Evolutionary conservation across 441 rosid species (phyloP), one percentile per base, ranked within the genome.

Genomic region (Geranium incanum): DNA sequence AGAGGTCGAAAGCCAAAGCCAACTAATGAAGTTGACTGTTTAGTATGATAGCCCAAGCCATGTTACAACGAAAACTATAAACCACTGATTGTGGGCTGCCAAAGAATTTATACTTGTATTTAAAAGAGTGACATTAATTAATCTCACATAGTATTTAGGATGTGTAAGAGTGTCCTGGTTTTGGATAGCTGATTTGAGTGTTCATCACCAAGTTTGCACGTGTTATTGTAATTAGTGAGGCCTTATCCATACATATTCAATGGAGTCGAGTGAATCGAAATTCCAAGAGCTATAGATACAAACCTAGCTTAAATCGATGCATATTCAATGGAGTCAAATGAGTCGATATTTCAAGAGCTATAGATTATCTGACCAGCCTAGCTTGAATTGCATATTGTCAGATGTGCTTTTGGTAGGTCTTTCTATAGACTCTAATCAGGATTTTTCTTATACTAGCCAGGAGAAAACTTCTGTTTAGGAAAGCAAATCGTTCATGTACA

Each of bases 401-500:
- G 5, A 4, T 38, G 19, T 18, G 19, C 28, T 21, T 50, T 75
- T 67, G 18, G 15, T 60, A 38, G 57, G 16, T 75, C 66, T 9
- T 60, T 66, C 63, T 60, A 68, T 68, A 38, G 45, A 66, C 71
- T 43, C n/a, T 64, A 36, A 6, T 66, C 64, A 64, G 4, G 66
- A 55, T 52, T 64, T 79, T 76, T 48, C 8, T 33, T 12, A 12
- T 52, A 52, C 60, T 16, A 6, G 21, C 62, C 62, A 55, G 62
- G 18, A 55, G 62, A 55, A 18, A 55, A n/a, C n/a, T 55, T 55
- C 15, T 21, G 21, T 21, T 70, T 55, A 59, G 70, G 74, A 72
- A 57, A 72, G 65, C 68, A 19, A 41, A 64, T 67, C 50, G 68
- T 21, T 19, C 70, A 37, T 63, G 68, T 50, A 68, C 43, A 23